Evolutionary conservation across 208 protist species (phyloP).

Genomic region (Leishmania tropica): DNA sequence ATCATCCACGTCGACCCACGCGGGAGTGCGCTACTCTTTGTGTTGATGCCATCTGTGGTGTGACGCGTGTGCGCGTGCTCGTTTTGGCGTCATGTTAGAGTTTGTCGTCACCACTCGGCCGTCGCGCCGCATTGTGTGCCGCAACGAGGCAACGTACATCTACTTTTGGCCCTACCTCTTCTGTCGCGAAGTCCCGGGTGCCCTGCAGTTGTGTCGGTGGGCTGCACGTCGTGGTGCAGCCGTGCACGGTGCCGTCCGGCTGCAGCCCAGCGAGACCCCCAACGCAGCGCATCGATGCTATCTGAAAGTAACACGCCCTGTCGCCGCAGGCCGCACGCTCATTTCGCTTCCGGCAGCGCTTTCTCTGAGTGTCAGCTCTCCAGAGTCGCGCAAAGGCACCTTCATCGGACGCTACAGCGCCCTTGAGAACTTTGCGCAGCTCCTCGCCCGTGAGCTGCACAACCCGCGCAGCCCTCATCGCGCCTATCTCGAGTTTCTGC

Average conservation of each 20-base stretch:
- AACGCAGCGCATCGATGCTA: conserved; percentile 24
- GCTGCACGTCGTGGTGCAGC: conserved; percentile 63
- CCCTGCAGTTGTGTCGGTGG: conserved; percentile 66
- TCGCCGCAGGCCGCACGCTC: conserved; percentile 47
- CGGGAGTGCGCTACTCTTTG: not conserved
- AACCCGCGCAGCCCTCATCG: conserved; percentile 57
- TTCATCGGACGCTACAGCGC: conserved; percentile 35
- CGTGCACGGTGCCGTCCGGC: conserved; percentile 59
- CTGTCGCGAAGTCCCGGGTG: conserved; percentile 56
- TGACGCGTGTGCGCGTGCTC: not conserved
- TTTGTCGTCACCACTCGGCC: conserved; percentile 36
- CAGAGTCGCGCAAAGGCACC: conserved; percentile 15
- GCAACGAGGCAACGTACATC: conserved; percentile 60
- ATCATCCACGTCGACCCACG: not conserved
- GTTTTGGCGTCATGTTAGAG: conserved; percentile 41
- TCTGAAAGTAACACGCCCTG: conserved; percentile 45
- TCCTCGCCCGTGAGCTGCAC: conserved; percentile 78
- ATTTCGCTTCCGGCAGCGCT: conserved; percentile 66
- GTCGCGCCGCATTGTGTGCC: conserved; percentile 62
- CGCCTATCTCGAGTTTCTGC: conserved; percentile 81
- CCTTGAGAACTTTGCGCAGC: conserved; percentile 46
- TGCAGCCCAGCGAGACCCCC: conserved; percentile 31
- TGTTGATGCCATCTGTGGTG: not conserved
- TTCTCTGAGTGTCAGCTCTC: conserved; percentile 27
- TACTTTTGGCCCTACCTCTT: conserved; percentile 81